Evolutionary conservation across 306 rosid species (phyloP).

Genomic region (Astragalus membranaceus): DNA sequence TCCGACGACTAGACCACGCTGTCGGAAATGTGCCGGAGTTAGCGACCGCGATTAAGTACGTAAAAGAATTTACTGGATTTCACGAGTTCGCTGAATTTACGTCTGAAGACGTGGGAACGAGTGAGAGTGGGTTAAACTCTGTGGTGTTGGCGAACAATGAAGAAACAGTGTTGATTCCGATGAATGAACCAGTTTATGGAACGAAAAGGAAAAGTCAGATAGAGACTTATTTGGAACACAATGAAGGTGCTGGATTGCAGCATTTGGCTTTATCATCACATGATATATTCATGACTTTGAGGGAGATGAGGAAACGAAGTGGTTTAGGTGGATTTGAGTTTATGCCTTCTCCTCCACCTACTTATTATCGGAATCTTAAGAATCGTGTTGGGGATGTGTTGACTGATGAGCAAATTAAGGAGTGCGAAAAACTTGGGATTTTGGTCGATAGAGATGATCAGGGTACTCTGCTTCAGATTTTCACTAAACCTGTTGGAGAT

Average conservation of each 20-base stretch:
- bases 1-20: conserved; percentile 78
- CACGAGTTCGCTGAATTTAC: conserved; percentile 98
- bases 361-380: conserved; percentile 67
- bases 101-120: conserved; percentile 82
- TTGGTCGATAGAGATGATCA: conserved; percentile 87
- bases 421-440: conserved; percentile 87
- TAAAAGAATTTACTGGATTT: conserved; percentile 63
- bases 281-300: conserved; percentile 64
- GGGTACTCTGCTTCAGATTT: conserved; percentile 90
- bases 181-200: conserved; percentile 87
- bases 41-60: conserved; percentile 33
- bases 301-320: conserved; percentile 80
- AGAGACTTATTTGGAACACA: conserved; percentile 88
- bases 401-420: conserved; percentile 63
- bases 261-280: conserved; percentile 59
- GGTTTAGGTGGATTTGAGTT: conserved; percentile 74
- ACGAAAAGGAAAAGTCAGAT: conserved; percentile 90
- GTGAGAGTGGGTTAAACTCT: conserved; percentile 86
- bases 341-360: conserved; percentile 92
- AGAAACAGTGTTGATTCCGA: conserved; percentile 63
- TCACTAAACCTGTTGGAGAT: conserved; percentile 92
- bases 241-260: conserved; percentile 86
- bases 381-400: conserved; percentile 62
- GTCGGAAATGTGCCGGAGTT: conserved; percentile 83
- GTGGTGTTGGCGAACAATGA: conserved; percentile 71